A percentile compares a stretch with the other conserved stretches of the same genome.
phyloP scores from a whole-genome alignment of 83 land plant genomes.

The Isoetes engelmannii region DNA sequence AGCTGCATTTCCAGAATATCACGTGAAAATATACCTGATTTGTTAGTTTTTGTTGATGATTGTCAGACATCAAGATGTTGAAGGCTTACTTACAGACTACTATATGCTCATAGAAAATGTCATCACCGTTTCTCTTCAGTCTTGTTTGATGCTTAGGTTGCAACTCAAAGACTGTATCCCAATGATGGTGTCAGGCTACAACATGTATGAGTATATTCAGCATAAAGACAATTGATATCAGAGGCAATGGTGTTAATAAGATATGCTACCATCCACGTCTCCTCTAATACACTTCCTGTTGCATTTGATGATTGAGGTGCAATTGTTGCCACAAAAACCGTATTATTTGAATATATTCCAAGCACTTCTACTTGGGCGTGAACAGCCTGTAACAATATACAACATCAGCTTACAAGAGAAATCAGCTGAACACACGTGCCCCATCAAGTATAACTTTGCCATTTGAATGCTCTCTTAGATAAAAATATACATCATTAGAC shows the following conservation, averaged over 20 bases:
- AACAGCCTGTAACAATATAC: constrained; percentile 44
- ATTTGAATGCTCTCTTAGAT: background rate
- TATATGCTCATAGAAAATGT: too few species aligned
- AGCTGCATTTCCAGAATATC: too few species aligned
- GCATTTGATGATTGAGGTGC: constrained; percentile 63
- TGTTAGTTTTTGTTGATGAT: too few species aligned
- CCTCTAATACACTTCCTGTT: constrained; percentile 77
- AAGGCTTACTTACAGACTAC: too few species aligned
- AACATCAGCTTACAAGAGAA: background rate
- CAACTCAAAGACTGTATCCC: too few species aligned
- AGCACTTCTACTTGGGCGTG: constrained; percentile 89
- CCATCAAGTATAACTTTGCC: background rate
- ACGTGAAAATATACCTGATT: too few species aligned
- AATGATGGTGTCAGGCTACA: too few species aligned
- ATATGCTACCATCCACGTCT: constrained; percentile 70
- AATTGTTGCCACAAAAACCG: constrained; percentile 83
- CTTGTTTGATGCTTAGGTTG: too few species aligned
- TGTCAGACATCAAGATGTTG: too few species aligned
- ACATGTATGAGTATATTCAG: too few species aligned
- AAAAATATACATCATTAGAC: constrained; percentile 57
- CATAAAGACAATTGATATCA: too few species aligned
- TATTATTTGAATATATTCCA: constrained; percentile 62
- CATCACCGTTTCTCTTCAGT: too few species aligned
- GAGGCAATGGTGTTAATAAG: constrained; percentile 64
- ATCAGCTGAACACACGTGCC: background rate